Evolutionary conservation across 495 filamentous ascomycete genomes (phyloP).

Genomic region (Trichoderma asperelloides): DNA sequence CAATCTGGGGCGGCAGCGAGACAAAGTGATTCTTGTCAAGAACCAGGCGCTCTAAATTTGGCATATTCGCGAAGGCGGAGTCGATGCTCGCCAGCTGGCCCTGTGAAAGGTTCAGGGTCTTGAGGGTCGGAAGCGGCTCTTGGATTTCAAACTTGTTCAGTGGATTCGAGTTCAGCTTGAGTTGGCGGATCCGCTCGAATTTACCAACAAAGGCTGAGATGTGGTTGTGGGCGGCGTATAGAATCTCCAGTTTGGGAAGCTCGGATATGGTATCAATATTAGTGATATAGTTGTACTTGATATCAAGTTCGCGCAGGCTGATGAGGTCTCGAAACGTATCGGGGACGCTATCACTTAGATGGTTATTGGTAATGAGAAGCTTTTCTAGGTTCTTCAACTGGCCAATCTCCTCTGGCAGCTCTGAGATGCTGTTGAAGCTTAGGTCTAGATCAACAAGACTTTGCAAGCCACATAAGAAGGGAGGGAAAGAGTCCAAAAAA

Average conservation of each 20-base stretch:
- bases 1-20: constrained; percentile 73
- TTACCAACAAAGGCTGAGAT: constrained; percentile 79
- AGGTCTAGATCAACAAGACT: constrained; percentile 89
- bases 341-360: constrained; percentile 63
- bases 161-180: constrained; percentile 86
- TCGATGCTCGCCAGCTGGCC: constrained; percentile 84
- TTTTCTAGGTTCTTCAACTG: constrained; percentile 70
- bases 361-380: constrained; percentile 93
- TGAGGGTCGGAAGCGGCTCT: constrained; percentile 67
- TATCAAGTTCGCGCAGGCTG: constrained; percentile 84
- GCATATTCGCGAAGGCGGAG: constrained; percentile 75
- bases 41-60: constrained; percentile 74
- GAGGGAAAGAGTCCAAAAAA: constrained; percentile 72
- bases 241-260: constrained; percentile 75
- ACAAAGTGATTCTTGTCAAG: constrained; percentile 95
- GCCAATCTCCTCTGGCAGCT: constrained; percentile 67
- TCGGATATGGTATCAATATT: constrained; percentile 77
- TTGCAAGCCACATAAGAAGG: constrained; percentile 71
- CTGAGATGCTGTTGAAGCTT: constrained; percentile 86
- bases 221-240: constrained; percentile 83
- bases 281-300: constrained; percentile 81
- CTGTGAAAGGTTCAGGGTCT: constrained; percentile 75
- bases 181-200: constrained; percentile 72
- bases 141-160: constrained; percentile 85
- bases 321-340: constrained; percentile 56